Percentiles rank a stretch among this genome's conserved stretches.
These are phyloP conservation scores for Ilyonectria destructans DNA, from an alignment of 2,329 filamentous ascomycete genomes.

Conservation along the genomic window DNA sequence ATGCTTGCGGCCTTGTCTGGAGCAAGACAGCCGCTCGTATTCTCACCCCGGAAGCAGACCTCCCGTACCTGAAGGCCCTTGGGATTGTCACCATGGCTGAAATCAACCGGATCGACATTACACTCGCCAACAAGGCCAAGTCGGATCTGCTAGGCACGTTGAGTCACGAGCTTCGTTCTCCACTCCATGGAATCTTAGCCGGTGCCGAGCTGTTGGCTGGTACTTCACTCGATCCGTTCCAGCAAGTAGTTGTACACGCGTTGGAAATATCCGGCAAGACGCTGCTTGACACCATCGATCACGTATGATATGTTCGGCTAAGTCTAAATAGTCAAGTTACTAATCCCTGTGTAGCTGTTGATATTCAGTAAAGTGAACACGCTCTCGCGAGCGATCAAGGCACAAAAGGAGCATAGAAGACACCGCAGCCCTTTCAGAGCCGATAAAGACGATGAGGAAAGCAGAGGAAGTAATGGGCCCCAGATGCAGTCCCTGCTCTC, in stretches of 20 bases:
- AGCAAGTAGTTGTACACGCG: constrained; percentile 63
- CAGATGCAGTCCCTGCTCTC: not conserved
- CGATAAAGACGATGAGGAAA: not conserved
- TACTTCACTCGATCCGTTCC: constrained; percentile 56
- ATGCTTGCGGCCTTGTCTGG: constrained; percentile 20
- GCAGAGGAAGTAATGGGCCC: not conserved
- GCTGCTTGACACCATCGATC: constrained; percentile 66
- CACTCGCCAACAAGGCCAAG: constrained; percentile 68
- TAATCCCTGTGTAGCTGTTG: constrained; percentile 45
- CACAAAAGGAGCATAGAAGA: constrained; percentile 38
- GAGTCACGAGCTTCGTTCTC: constrained; percentile 71
- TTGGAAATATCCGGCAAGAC: constrained; percentile 54
- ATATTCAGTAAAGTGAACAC: constrained; percentile 60
- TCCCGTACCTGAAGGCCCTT: constrained; percentile 55
- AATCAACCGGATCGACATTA: constrained; percentile 68
- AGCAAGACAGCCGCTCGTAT: constrained; percentile 41
- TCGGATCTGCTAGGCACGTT: constrained; percentile 73
- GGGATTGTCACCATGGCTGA: constrained; percentile 64
- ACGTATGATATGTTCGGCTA: constrained; percentile 50
- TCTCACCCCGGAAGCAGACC: constrained; percentile 56
- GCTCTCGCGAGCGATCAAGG: constrained; percentile 46
- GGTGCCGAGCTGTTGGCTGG: constrained; percentile 67
- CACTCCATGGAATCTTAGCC: constrained; percentile 71
- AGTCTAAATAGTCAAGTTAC: not conserved
- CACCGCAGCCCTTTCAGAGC: not conserved